phyloP scores from a whole-genome alignment of 1,284 basidiomycete genomes.

The Fomitopsis betulina region DNA sequence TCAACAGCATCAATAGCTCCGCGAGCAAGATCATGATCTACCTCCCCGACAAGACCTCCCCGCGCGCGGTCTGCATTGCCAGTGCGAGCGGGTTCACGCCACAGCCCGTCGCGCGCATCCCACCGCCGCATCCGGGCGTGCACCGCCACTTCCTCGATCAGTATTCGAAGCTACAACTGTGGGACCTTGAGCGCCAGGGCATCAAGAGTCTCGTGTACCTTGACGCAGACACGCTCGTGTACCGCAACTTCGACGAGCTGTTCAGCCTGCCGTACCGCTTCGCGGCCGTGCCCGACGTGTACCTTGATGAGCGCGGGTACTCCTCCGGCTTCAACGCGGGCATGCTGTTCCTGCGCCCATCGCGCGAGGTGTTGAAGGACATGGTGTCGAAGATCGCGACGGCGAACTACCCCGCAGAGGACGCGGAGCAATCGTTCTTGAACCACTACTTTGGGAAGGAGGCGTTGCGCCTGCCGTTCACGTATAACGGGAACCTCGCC shows the following conservation, averaged over 20 bases:
- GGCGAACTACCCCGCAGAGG: conserved; percentile 29
- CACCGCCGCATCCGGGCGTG: conserved; percentile 31
- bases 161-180: conserved; percentile 38
- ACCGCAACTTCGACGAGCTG: conserved; percentile 40
- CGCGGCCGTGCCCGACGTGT: conserved; percentile 40
- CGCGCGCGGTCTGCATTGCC: conserved; percentile 32
- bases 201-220: conserved; percentile 33
- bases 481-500: conserved; percentile 42
- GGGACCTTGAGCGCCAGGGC: conserved; percentile 30
- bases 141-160: conserved; percentile 32
- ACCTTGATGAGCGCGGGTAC: conserved; percentile 30
- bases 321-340: conserved; percentile 39
- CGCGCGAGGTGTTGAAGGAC: conserved; percentile 26
- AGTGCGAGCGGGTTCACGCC: conserved; percentile 34
- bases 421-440: conserved; percentile 43
- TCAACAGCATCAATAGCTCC: conserved; percentile 28
- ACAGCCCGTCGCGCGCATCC: conserved; percentile 29
- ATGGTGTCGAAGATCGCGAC: conserved; percentile 33
- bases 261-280: conserved; percentile 39
- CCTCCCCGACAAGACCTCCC: conserved; percentile 31
- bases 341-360: conserved; percentile 34
- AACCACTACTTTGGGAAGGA: conserved; percentile 38
- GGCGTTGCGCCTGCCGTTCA: conserved; percentile 35
- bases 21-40: conserved; percentile 33
- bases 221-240: conserved; percentile 39